Percentiles rank a stretch among this genome's conserved stretches.
phyloP scores from a whole-genome alignment of 805 yeast genomes.

The Candida yuanshanica region DNA sequence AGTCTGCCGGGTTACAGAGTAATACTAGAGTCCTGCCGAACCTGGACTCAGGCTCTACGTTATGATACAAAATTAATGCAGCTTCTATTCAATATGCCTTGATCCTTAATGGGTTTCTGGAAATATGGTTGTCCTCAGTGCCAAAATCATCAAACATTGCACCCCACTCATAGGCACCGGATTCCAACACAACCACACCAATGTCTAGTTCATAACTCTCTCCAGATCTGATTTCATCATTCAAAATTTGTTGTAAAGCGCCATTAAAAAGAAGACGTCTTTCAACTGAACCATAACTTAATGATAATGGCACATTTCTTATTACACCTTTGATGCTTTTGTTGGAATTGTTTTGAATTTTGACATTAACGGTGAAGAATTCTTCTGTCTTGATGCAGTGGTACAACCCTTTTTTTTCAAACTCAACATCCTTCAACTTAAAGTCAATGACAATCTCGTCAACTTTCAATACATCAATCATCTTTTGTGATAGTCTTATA shows the following conservation, averaged over 20 bases:
- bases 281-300: constrained; percentile 36
- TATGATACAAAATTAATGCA: background rate
- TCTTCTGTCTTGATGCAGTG: constrained; percentile 37
- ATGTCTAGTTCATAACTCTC: constrained; percentile 37
- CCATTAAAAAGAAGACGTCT: constrained; percentile 69
- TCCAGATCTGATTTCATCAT: constrained; percentile 37
- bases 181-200: constrained; percentile 61
- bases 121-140: constrained; percentile 31
- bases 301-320: constrained; percentile 48
- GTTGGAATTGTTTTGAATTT: constrained; percentile 43
- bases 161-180: constrained; percentile 83
- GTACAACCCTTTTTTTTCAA: constrained; percentile 24
- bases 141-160: constrained; percentile 45
- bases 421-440: constrained; percentile 10
- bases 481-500: constrained; percentile 52
- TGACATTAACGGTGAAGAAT: constrained; percentile 46
- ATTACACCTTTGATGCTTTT: constrained; percentile 45
- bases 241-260: constrained; percentile 50
- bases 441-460: constrained; percentile 43
- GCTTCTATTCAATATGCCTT: constrained; percentile 12
- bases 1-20: constrained; percentile 8
- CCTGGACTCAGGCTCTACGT: no score
- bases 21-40: background rate
- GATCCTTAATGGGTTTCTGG: constrained; percentile 33
- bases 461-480: constrained; percentile 50